phyloP scores from a whole-genome alignment of 192 early-diverging fungal species.

The Geosiphon pyriformis region DNA sequence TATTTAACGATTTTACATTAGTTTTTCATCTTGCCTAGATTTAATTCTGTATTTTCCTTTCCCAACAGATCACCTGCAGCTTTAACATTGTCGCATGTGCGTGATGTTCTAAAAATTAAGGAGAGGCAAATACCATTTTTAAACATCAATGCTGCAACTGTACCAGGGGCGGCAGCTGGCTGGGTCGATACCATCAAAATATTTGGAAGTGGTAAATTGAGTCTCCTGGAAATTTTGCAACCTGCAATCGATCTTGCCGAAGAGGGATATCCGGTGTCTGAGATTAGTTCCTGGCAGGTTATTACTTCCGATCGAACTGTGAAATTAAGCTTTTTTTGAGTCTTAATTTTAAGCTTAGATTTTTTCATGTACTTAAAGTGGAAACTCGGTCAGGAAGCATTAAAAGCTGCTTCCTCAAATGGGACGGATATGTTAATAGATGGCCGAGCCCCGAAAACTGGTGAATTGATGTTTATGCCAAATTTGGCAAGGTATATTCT shows the following conservation, averaged over 20 bases:
- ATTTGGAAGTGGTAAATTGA: conserved; percentile 60
- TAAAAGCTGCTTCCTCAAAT: conserved; percentile 34
- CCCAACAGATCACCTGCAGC: conserved; percentile 39
- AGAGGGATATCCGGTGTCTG: conserved; percentile 56
- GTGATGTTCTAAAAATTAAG: conserved; percentile 25
- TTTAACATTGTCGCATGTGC: conserved; percentile 48
- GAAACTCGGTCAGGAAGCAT: conserved; percentile 25
- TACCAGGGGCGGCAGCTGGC: conserved; percentile 70
- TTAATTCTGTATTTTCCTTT: neutral
- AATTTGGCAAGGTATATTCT: conserved; percentile 44
- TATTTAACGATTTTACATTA: neutral
- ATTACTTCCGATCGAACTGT: too few relatives aligned
- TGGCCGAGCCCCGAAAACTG: conserved; percentile 49
- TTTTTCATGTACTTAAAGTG: conserved; percentile 29
- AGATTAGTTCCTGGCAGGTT: conserved; percentile 40
- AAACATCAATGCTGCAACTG: conserved; percentile 51
- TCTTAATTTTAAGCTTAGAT: neutral
- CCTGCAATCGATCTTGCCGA: conserved; percentile 69
- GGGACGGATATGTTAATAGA: conserved; percentile 47
- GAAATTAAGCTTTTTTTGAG: neutral
- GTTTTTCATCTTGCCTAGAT: neutral
- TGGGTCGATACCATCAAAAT: conserved; percentile 61
- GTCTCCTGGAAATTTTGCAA: conserved; percentile 48
- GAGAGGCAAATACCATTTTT: conserved; percentile 32
- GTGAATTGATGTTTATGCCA: conserved; percentile 59